Base-by-base conservation (phyloP, 2,329 filamentous ascomycete genomes). In the Fusarium xylarioides region DNA sequence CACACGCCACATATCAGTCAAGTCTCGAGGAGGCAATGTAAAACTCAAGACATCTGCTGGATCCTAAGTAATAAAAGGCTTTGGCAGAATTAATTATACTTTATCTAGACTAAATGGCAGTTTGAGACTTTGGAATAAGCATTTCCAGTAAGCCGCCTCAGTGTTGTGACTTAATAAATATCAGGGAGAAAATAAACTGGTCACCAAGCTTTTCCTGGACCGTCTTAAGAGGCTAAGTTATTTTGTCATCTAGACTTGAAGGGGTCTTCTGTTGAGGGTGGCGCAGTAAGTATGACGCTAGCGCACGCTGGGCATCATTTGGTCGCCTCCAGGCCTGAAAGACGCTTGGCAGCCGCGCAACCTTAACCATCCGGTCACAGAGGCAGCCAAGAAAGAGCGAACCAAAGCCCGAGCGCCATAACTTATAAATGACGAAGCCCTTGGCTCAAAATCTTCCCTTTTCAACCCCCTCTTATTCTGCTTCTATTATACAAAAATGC, bases 401-500 rank as follows among this genome's bases (percentile, higher is more conserved):
- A 74, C 72, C 63, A 74, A 50, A 58, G 68, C 65, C 61, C 68
- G 46, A 64, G 72, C 68, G 72, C 70, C 66, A 62, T 61, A 47
- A 62, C 53, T 58, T 74, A 74, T 68, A 75, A 74, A 68, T 73
- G 72, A 75, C 72, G 66, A 74, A 64, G 34, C 62, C 58, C 59
- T 52, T 37, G 40, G 58, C 66, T 35, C 30, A 42, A 63, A 66
- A 53, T 9, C 37, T 55, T 58, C 4, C 40, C n/a, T 44, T 34
- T 58, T 50, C 44, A 42, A 47, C 23, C 35, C 50, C 26, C 74
- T 71, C 73, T 78, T 70, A 76, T 72, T 63, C 53, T 65, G 71
- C 60, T 18, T 40, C 34, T 56, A 54, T 62, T 74, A 77, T 77
- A 61, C 76, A 67, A 71, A 75, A 23, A 84, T 83, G 82, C 76